These are phyloP conservation scores for Stemphylium beticola DNA, from an alignment of 2,329 filamentous ascomycete genomes.

Conservation along the genomic window DNA sequence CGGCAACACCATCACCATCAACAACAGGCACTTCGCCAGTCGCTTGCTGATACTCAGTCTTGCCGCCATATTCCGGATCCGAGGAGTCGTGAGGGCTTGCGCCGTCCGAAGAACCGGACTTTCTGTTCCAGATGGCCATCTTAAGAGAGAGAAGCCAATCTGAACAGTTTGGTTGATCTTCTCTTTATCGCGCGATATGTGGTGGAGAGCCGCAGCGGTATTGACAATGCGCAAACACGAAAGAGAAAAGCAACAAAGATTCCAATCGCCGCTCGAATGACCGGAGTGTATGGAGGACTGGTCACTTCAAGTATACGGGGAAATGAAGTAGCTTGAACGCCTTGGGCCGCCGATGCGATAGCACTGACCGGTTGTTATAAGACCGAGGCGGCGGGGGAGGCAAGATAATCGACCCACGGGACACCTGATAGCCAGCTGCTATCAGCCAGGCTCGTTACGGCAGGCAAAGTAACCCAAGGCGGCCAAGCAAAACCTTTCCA, in stretches of 20 bases:
- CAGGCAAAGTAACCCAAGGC: slow-evolving; percentile 28
- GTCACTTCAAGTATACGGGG: slow-evolving; percentile 19
- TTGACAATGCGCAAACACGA: slow-evolving; percentile 11
- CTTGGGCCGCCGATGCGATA: slow-evolving; percentile 16
- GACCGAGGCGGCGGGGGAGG: slow-evolving; percentile 21
- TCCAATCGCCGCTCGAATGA: not conserved
- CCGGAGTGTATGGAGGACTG: slow-evolving; percentile 3
- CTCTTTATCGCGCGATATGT: slow-evolving; percentile 8
- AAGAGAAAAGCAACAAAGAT: slow-evolving; percentile 4
- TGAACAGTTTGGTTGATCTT: slow-evolving; percentile 1
- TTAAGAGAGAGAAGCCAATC: not conserved
- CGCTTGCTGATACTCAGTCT: slow-evolving; percentile 14
- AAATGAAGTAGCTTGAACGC: slow-evolving; percentile 26
- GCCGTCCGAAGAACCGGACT: slow-evolving; percentile 36
- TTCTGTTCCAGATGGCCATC: slow-evolving; percentile 41
- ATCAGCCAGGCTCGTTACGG: slow-evolving; percentile 20
- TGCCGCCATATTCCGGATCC: slow-evolving; percentile 31
- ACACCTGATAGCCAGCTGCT: slow-evolving; percentile 28
- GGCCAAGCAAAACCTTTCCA: slow-evolving; percentile 25
- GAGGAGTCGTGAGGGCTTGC: slow-evolving; percentile 28
- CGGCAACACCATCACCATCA: slow-evolving; percentile 33
- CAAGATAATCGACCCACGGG: slow-evolving; percentile 9
- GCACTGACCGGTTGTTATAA: slow-evolving; percentile 29
- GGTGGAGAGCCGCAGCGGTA: slow-evolving; percentile 8
- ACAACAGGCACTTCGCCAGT: slow-evolving; percentile 24